These are phyloP conservation scores for Lentinula detonsa DNA, from an alignment of 768 basidiomycete species.

Conservation along the genomic window DNA sequence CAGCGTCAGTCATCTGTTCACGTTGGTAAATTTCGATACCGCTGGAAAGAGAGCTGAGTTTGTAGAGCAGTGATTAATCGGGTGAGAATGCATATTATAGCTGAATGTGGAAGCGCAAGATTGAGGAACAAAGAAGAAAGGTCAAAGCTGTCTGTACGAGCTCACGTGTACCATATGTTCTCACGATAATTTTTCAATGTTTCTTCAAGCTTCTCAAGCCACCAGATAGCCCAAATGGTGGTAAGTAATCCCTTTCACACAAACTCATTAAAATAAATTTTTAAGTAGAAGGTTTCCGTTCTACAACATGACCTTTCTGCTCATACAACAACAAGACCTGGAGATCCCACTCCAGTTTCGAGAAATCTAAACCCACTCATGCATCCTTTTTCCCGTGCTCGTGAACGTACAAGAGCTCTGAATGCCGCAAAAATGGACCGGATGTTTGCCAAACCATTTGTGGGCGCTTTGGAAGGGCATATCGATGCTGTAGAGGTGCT, in stretches of 20 bases:
- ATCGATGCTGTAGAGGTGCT: slow-evolving; percentile 90
- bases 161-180: not conserved
- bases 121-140: not conserved
- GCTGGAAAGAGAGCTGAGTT: not conserved
- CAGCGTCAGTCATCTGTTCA: not conserved
- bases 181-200: not conserved
- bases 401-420: slow-evolving; percentile 90
- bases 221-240: not conserved
- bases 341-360: slow-evolving; percentile 83
- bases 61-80: not conserved
- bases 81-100: not conserved
- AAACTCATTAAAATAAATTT: not conserved
- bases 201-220: not conserved
- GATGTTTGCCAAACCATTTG: slow-evolving; percentile 97
- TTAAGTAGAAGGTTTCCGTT: slow-evolving; percentile 72
- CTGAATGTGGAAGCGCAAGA: not conserved
- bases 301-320: slow-evolving; percentile 76
- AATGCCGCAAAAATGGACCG: slow-evolving; percentile 96
- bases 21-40: not conserved
- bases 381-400: slow-evolving; percentile 89
- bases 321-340: slow-evolving; percentile 68
- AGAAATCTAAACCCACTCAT: slow-evolving; percentile 93
- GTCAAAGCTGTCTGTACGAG: not conserved
- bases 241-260: not conserved
- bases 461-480: slow-evolving; percentile 87